These are phyloP conservation scores for Daldinia grandis DNA, from an alignment of 495 filamentous ascomycete species.

Conservation along the genomic window DNA sequence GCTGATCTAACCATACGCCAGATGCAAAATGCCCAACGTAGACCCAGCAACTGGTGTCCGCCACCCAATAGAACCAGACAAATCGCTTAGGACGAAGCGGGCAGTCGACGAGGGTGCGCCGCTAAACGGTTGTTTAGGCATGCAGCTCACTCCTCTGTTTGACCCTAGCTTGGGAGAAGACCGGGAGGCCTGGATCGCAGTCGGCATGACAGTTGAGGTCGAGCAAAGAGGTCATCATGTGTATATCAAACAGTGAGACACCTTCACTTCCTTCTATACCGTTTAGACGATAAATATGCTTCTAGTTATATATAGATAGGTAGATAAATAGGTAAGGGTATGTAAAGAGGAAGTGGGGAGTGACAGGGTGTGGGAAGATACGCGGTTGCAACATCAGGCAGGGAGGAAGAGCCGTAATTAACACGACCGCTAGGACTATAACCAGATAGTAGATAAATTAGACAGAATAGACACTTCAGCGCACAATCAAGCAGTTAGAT, in stretches of 20 bases:
- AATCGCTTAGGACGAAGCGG: constrained; percentile 72
- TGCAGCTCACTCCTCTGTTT: constrained; percentile 79
- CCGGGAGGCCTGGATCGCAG: constrained; percentile 53
- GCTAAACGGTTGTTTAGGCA: constrained; percentile 77
- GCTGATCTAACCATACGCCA: constrained; percentile 37
- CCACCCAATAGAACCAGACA: constrained; percentile 77
- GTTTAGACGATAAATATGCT: not conserved
- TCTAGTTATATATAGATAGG: not conserved
- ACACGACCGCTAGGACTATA: not conserved
- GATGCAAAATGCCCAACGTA: constrained; percentile 87
- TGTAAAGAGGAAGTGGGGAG: not conserved
- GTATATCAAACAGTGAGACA: constrained; percentile 50
- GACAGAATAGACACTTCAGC: not conserved
- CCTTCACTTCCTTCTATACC: not conserved
- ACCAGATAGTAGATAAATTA: not conserved
- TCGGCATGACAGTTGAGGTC: constrained; percentile 55
- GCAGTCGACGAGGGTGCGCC: constrained; percentile 77
- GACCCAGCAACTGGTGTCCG: constrained; percentile 75
- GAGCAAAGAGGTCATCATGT: constrained; percentile 49
- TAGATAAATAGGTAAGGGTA: not conserved
- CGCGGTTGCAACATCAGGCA: no score
- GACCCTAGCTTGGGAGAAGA: constrained; percentile 40
- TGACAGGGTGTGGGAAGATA: not conserved
- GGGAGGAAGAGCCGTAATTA: not conserved
- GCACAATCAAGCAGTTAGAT: not conserved